Percentiles rank a stretch among this genome's conserved stretches.
These are phyloP conservation scores for Suillus americanus DNA, from an alignment of 768 basidiomycete species.

Conservation along the genomic window DNA sequence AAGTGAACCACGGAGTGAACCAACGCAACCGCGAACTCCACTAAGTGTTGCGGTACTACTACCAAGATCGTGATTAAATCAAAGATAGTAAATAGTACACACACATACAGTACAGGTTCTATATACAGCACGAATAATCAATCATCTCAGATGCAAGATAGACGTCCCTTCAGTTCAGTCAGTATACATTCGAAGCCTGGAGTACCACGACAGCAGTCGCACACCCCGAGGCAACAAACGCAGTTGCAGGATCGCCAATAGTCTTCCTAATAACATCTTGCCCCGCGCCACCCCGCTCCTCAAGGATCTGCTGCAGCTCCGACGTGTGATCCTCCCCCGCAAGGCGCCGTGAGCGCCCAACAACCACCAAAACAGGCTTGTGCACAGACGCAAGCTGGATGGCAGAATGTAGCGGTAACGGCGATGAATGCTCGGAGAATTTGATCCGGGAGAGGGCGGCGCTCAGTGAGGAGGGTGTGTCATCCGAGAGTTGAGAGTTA, in stretches of 20 bases:
- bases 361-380: conserved; percentile 56
- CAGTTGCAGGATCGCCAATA: conserved; percentile 81
- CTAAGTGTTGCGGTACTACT: too few relatives aligned
- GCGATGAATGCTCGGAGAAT: conserved; percentile 52
- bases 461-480: conserved; percentile 8
- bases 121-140: not conserved
- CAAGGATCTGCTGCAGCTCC: conserved; percentile 56
- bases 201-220: conserved; percentile 66
- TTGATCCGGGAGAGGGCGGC: conserved; percentile 60
- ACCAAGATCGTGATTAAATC: too few relatives aligned
- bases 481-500: conserved; percentile 13
- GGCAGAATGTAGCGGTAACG: conserved; percentile 57
- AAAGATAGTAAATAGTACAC: too few relatives aligned
- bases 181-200: conserved; percentile 49
- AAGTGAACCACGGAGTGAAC: too few relatives aligned
- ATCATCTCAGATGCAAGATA: not conserved
- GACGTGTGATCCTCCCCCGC: conserved; percentile 54
- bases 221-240: conserved; percentile 63
- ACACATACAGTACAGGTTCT: not conserved
- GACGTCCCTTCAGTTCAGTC: not conserved
- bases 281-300: conserved; percentile 23
- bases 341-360: conserved; percentile 77
- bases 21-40: too few relatives aligned
- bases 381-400: conserved; percentile 40
- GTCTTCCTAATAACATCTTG: conserved; percentile 61